phyloP scores from a whole-genome alignment of 306 rosid species.

The Cucumis cinereus region DNA sequence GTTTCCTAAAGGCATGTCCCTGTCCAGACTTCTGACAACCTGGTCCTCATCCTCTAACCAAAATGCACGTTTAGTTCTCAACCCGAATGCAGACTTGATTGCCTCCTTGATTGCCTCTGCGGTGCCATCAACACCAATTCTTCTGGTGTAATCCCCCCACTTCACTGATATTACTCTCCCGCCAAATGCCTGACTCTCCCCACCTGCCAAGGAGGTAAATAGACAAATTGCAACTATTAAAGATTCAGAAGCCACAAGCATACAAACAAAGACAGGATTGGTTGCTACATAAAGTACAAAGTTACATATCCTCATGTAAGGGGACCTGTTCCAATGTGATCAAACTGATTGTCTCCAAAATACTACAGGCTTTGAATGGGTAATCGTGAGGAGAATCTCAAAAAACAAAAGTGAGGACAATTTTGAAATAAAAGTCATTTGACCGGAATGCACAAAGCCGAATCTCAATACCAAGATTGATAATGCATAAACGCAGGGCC shows the following conservation, averaged over 20 bases:
- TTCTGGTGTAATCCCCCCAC: conserved; percentile 84
- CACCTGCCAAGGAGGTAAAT: conserved; percentile 34
- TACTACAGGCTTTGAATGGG: not conserved
- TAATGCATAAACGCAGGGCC: not conserved
- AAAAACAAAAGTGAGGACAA: not conserved
- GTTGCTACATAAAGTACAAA: not conserved
- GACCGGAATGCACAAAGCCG: not conserved
- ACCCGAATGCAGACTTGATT: conserved; percentile 71
- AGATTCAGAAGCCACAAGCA: not conserved
- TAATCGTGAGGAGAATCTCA: not conserved
- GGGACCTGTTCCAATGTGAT: not conserved
- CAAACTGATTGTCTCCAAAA: not conserved
- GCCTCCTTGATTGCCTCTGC: conserved; percentile 93
- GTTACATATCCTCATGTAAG: not conserved
- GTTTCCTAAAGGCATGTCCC: conserved; percentile 90
- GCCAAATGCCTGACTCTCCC: conserved; percentile 61
- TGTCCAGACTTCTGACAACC: conserved; percentile 76
- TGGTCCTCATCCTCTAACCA: conserved; percentile 99
- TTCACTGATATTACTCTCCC: conserved; percentile 90
- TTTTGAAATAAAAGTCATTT: not conserved
- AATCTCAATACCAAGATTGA: not conserved
- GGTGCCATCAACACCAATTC: conserved; percentile 83
- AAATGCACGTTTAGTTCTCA: conserved; percentile 85
- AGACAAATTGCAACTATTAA: not conserved
- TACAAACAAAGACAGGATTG: not conserved